These are phyloP conservation scores for Umbellularia californica DNA, from an alignment of 164 flowering plant genomes.

Conservation along the genomic window DNA sequence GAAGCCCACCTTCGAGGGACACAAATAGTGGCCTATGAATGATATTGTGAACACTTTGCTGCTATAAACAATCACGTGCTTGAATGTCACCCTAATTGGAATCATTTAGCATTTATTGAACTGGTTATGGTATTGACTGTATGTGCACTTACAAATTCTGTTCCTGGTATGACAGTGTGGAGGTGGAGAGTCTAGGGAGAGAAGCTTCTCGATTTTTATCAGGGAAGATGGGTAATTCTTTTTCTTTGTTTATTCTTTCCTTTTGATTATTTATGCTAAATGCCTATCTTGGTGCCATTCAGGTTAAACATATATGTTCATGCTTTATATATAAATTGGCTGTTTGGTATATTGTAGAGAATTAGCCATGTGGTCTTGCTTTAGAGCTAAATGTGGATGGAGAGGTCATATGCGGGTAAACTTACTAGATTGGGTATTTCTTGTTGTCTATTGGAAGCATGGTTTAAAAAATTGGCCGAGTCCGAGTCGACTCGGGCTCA, in stretches of 20 bases:
- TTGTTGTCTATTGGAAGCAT: constrained; percentile 2
- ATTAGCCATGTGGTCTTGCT: constrained; percentile 57
- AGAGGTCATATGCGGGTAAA: constrained; percentile 47
- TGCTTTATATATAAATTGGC: neutral
- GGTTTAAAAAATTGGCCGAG: no score
- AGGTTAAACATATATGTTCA: neutral
- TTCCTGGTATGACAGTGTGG: constrained; percentile 42
- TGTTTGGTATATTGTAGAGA: constrained; percentile 24
- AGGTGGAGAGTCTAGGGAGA: constrained; percentile 61
- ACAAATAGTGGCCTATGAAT: neutral
- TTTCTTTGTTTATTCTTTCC: neutral
- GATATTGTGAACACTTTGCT: neutral
- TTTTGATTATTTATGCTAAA: neutral
- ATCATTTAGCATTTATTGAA: neutral
- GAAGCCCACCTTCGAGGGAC: neutral
- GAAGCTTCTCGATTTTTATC: constrained; percentile 55
- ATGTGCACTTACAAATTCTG: neutral
- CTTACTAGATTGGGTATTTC: neutral
- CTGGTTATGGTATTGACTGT: neutral
- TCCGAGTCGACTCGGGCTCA: no score
- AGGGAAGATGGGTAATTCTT: constrained; percentile 40
- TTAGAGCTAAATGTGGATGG: constrained; percentile 73
- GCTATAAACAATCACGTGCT: neutral
- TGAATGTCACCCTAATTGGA: neutral
- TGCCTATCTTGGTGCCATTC: neutral